Evolutionary conservation across 495 filamentous ascomycete genomes (phyloP).

Genomic region (Penicillium odoratum): DNA sequence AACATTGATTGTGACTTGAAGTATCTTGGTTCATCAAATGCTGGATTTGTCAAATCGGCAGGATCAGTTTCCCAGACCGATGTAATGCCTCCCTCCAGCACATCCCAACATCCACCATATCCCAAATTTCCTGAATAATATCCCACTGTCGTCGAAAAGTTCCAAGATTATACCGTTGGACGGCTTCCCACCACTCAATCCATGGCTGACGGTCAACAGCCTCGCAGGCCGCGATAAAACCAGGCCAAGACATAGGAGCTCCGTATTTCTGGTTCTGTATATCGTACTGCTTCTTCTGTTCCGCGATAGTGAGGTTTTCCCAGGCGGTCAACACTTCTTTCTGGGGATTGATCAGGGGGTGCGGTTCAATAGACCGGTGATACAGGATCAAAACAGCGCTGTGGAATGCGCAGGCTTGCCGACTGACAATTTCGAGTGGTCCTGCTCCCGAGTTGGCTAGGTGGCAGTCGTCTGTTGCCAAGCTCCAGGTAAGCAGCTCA

Average conservation of each 20-base stretch:
- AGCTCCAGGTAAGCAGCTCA: background rate
- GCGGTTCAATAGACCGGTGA: conserved; percentile 1
- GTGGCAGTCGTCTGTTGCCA: conserved; percentile 5
- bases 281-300: conserved; percentile 9
- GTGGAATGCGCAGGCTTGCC: conserved; percentile 13
- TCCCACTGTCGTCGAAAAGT: conserved; percentile 11
- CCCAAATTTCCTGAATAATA: conserved; percentile 11
- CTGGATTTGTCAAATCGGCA: background rate
- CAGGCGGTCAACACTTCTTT: background rate
- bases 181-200: conserved; percentile 10
- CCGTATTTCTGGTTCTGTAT: conserved; percentile 1
- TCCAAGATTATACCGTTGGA: conserved; percentile 12
- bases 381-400: conserved; percentile 12
- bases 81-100: conserved; percentile 8
- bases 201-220: conserved; percentile 7
- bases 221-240: conserved; percentile 14
- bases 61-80: conserved; percentile 5
- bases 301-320: conserved; percentile 7
- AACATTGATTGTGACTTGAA: background rate
- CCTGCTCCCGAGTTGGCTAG: background rate
- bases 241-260: conserved; percentile 18
- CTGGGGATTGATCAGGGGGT: background rate
- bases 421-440: conserved; percentile 7
- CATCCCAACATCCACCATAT: conserved; percentile 6
- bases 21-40: background rate